A percentile compares a stretch with the other conserved stretches of the same genome.
phyloP scores from a whole-genome alignment of 305 asterid genomes.

The Fraxinus albicans region DNA sequence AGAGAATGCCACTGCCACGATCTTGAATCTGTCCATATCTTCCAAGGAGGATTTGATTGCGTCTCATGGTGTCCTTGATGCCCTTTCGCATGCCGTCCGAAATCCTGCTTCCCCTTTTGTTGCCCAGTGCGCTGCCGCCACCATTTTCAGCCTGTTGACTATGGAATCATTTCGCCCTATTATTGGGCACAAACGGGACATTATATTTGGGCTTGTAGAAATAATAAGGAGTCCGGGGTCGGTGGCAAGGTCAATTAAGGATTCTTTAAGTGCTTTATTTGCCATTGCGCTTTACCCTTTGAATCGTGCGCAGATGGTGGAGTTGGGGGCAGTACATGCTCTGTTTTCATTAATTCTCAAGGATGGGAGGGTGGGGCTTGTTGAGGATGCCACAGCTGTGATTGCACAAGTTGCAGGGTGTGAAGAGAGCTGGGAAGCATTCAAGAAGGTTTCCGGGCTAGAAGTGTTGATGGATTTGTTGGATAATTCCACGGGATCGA shows the following conservation, averaged over 20 bases:
- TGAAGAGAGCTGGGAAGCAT: conserved; percentile 79
- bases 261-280: conserved; percentile 72
- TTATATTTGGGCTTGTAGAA: conserved; percentile 72
- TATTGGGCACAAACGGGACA: conserved; percentile 86
- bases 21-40: conserved; percentile 77
- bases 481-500: conserved; percentile 77
- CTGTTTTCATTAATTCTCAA: conserved; percentile 62
- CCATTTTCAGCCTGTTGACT: conserved; percentile 68
- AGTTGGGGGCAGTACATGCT: conserved; percentile 76
- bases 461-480: conserved; percentile 78
- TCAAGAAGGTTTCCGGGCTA: conserved; percentile 61
- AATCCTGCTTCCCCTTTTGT: conserved; percentile 66
- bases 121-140: conserved; percentile 82
- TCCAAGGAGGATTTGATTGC: conserved; percentile 69
- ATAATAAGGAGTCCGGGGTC: conserved; percentile 54
- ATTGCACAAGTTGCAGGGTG: conserved; percentile 90
- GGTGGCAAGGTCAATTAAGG: conserved; percentile 67
- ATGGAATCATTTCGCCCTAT: conserved; percentile 62
- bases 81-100: conserved; percentile 84
- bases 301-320: conserved; percentile 73
- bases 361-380: conserved; percentile 66
- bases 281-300: conserved; percentile 66
- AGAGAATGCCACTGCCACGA: conserved; percentile 88
- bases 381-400: conserved; percentile 92
- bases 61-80: conserved; percentile 76